Conservation (phyloP, 441 rosid species). For the Croton laevigatus region DNA sequence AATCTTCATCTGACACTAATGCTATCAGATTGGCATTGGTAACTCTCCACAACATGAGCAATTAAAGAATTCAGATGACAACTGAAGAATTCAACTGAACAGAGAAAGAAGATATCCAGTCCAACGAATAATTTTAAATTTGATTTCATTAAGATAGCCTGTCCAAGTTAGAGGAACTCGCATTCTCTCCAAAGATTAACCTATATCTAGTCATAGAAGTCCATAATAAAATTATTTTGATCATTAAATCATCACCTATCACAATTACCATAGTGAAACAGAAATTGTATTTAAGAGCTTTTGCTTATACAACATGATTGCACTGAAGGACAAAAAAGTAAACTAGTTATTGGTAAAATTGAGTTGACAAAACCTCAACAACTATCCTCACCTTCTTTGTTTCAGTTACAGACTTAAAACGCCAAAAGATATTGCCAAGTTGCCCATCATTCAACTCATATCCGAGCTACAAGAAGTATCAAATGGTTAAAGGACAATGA, state of each 20-base stretch:
- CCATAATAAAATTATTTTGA: background rate
- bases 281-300: background rate
- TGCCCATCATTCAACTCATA: constrained; percentile 73
- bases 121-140: background rate
- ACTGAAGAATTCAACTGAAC: background rate
- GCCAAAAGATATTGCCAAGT: constrained; percentile 74
- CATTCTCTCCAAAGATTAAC: no score
- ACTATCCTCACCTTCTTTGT: constrained; percentile 62
- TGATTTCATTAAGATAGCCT: no score
- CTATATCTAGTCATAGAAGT: background rate
- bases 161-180: no score
- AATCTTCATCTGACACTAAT: constrained; percentile 90
- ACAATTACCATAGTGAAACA: background rate
- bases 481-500: constrained; percentile 8
- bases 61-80: constrained; percentile 26
- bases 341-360: background rate
- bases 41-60: constrained; percentile 54
- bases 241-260: background rate
- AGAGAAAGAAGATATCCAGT: background rate
- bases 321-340: background rate
- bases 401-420: constrained; percentile 88
- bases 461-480: constrained; percentile 60
- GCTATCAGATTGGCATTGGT: constrained; percentile 87
- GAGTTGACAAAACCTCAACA: background rate
- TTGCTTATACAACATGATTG: background rate